Percentiles rank a stretch among this genome's conserved stretches.
Evolutionary conservation across 495 filamentous ascomycete genomes (phyloP).

Genomic region (Acidomyces sp.): DNA sequence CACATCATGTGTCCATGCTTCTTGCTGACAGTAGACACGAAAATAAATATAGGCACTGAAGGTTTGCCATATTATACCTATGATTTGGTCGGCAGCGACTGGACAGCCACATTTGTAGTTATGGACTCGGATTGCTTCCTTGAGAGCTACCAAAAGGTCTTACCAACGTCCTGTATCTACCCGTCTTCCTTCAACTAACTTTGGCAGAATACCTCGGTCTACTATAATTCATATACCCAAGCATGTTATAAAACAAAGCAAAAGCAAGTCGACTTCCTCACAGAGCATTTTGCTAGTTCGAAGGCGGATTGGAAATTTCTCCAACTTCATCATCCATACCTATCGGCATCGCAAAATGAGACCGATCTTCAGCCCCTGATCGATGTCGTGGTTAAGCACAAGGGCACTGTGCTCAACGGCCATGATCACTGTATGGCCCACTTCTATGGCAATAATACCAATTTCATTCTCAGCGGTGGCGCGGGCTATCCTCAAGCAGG

Average conservation of each 20-base stretch:
- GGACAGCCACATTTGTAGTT: conserved; percentile 1
- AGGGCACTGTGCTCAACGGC: conserved; percentile 2
- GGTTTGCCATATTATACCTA: conserved; percentile 1
- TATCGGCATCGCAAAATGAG: neutral
- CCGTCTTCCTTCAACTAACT: no score
- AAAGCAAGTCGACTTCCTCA: conserved; percentile 1
- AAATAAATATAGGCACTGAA: no score
- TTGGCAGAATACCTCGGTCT: conserved; percentile 4
- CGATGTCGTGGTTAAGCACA: neutral
- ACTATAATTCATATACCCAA: conserved; percentile 4
- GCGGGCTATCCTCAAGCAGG: conserved; percentile 4
- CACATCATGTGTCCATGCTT: no score
- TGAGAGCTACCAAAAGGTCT: conserved; percentile 1
- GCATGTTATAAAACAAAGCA: neutral
- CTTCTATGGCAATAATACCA: conserved; percentile 2
- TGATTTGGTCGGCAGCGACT: neutral
- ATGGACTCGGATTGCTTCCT: conserved; percentile 2
- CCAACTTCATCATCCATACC: conserved; percentile 1
- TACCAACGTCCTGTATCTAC: no score
- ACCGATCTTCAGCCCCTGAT: conserved; percentile 3
- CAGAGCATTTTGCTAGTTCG: neutral
- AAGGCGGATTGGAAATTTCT: conserved; percentile 1
- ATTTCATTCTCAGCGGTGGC: neutral
- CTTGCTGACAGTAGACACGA: no score
- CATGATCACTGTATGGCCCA: conserved; percentile 4